Percentiles rank a stretch among this genome's conserved stretches.
Conservation (phyloP, 805 yeast genomes). For the Saturnispora hagleri region DNA sequence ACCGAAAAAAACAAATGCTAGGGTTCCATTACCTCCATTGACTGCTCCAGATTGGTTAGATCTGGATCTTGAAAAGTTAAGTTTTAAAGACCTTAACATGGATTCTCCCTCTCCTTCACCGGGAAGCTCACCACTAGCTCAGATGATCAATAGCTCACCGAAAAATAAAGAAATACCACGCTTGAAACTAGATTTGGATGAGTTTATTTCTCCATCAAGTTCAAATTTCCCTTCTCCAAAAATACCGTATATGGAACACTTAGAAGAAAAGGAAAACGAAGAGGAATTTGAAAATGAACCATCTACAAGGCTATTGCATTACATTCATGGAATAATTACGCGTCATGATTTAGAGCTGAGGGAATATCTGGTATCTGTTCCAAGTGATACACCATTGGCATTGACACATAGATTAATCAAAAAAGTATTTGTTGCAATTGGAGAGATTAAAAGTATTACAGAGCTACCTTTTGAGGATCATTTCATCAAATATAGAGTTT, state of each 20-base stretch:
- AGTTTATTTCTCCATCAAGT: constrained; percentile 1
- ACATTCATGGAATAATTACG: constrained; percentile 11
- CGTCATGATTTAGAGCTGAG: constrained; percentile 9
- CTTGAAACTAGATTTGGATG: background rate
- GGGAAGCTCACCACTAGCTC: background rate
- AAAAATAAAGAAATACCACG: background rate
- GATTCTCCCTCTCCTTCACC: constrained; percentile 10
- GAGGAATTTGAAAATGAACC: background rate
- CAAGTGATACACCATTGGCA: background rate
- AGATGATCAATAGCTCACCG: background rate
- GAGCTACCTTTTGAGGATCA: background rate
- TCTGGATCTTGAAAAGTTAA: constrained; percentile 6
- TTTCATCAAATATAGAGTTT: constrained; percentile 5
- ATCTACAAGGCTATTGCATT: constrained; percentile 11
- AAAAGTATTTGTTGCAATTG: constrained; percentile 10
- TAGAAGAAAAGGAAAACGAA: background rate
- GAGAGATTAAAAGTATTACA: constrained; percentile 3
- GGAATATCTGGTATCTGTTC: constrained; percentile 9
- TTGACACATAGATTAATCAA: background rate
- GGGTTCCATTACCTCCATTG: background rate
- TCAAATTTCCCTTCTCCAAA: constrained; percentile 12
- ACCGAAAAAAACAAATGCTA: background rate
- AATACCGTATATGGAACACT: constrained; percentile 1
- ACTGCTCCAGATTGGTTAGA: background rate
- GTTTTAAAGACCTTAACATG: constrained; percentile 5